Base-by-base conservation (phyloP, 176 grass and related monocot genomes). In the Lolium rigidum region DNA sequence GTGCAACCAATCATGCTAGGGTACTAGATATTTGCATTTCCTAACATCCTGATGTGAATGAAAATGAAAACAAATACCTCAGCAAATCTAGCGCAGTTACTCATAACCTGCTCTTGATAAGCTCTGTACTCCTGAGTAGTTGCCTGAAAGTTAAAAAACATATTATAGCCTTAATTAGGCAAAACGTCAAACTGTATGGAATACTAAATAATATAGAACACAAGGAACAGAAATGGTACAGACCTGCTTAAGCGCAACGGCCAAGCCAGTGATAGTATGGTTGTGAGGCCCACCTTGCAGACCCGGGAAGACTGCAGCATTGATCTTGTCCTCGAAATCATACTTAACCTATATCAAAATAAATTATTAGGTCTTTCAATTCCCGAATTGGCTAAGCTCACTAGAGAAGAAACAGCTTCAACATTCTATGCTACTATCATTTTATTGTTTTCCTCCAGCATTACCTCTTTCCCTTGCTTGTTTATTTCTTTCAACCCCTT, bases 211-310 rank as follows among this genome's bases (percentile, higher is more conserved):
- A 80, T 10, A 59, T 64, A 67, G 39, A 91, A 80, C 28, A 76
- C 21, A 81, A 16, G 20, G 61, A 87, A 70, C 41, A 62, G 50
- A 86, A 64, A 52, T 82, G 38, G 11, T 68, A 41, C 76, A 74
- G 55, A 99, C 97, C 94, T 99, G 97, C 90, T 99, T 99, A 82
- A 99, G 94, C 9, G 97, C 97, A 86, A 99, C 94, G 80, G 97
- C 97, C 63, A 99, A 90, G 72, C 97, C 97, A 92, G 94, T 79
- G 78, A 99, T 99, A n/a, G 97, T 99, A 89, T 99, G 97, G 61
- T 99, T 99, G 82, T 99, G 97, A 37, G 97, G 97, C 20, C 97
- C 97, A 70, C 97, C 97, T 94, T 99, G 97, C 69, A 99, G 94
- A 81, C 97, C 97, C 9, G 94, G 97, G 86, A 99, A 99, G 52